Base-by-base conservation (phyloP, 345 rosid species). In the Hibiscus tridactylites region DNA sequence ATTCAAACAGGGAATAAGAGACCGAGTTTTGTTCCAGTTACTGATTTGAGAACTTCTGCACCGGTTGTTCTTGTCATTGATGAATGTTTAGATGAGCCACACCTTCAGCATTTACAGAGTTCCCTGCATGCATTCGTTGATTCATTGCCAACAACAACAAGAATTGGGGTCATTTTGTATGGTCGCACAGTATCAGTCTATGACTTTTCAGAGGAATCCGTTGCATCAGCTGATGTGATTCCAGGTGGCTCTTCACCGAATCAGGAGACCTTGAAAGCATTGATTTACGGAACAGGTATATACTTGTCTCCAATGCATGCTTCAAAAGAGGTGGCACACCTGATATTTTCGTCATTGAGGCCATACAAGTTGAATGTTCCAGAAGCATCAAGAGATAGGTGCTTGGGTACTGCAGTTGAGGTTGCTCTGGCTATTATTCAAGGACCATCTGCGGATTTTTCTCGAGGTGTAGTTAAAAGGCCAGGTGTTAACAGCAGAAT, bases 151-250 rank as follows among this genome's bases (percentile, higher is more conserved):
- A 86, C 89, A 37, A 82, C 84, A 15, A 85, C 96, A 15, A 92
- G 94, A 81, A 82, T 92, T 77, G 99, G 97, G 75, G 88, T 96
- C 63, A 74, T 96, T 76, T 69, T 85, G 47, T 92, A 90, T 82
- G 92, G 98, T 9, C 85, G 94, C 53, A 85, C 97, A 15, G 88
- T 92, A 63, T 95, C 99, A 6, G 84, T 95, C 71, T 95, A 85
- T 75, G 99, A 96, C 80, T 96, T 91, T 80, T 88, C 97, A 59
- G 97, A 92, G 85, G 94, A 87, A 67, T 88, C 91, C 9, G 75
- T 91, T 58, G 99, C 99, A 75, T 92, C 97, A 17, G 96, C 99
- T 7, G 98, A 96, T 82, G 99, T 89, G 76, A 90, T 96, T 78
- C 88, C 94, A 72, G 98, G 99, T 75, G 96, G 86, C 61, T 85